These are phyloP conservation scores for Aureococcus anophagefferens DNA, from an alignment of 108 stramenopile genomes.

Conservation along the genomic window DNA sequence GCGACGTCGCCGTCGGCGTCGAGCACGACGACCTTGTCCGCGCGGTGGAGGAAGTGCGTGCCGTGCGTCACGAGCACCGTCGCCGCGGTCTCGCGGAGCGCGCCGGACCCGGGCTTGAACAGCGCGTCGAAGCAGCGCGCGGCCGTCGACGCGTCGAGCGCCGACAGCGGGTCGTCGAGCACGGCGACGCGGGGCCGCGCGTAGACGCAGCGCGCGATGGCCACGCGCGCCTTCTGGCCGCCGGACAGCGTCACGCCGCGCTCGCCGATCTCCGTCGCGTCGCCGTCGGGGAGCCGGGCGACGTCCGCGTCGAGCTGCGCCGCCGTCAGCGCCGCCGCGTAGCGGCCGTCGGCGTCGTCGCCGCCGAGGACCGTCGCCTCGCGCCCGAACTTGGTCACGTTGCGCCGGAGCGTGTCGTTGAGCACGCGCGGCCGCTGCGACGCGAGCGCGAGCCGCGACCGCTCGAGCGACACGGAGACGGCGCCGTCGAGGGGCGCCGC, in stretches of 20 bases:
- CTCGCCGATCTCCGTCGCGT: slow-evolving; percentile 78
- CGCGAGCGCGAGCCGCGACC: slow-evolving; percentile 1
- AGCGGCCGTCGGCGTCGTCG: slow-evolving; percentile 9
- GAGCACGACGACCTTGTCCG: slow-evolving; percentile 60
- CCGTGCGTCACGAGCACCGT: slow-evolving; percentile 80
- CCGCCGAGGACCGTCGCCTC: neutral
- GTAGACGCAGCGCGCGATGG: slow-evolving; percentile 68
- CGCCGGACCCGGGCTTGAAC: slow-evolving; percentile 23
- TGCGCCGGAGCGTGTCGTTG: slow-evolving; percentile 6
- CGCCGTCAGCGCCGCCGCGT: slow-evolving; percentile 9
- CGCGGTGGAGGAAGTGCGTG: slow-evolving; percentile 60
- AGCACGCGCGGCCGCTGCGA: slow-evolving; percentile 13
- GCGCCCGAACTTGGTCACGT: slow-evolving; percentile 2
- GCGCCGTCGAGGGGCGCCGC: neutral
- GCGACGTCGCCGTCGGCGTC: slow-evolving; percentile 46
- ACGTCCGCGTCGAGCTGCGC: slow-evolving; percentile 21
- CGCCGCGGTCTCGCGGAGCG: slow-evolving; percentile 39
- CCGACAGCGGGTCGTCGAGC: slow-evolving; percentile 83
- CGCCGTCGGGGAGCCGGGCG: slow-evolving; percentile 14
- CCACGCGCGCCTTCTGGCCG: slow-evolving; percentile 67
- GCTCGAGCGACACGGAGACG: neutral
- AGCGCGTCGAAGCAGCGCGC: slow-evolving; percentile 62
- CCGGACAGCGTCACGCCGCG: slow-evolving; percentile 80
- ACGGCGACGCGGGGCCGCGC: slow-evolving; percentile 55
- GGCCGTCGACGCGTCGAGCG: slow-evolving; percentile 78